Evolutionary conservation across 805 yeast species (phyloP), one percentile per base, ranked within the genome.

Genomic region (Ogataea dorogensis): DNA sequence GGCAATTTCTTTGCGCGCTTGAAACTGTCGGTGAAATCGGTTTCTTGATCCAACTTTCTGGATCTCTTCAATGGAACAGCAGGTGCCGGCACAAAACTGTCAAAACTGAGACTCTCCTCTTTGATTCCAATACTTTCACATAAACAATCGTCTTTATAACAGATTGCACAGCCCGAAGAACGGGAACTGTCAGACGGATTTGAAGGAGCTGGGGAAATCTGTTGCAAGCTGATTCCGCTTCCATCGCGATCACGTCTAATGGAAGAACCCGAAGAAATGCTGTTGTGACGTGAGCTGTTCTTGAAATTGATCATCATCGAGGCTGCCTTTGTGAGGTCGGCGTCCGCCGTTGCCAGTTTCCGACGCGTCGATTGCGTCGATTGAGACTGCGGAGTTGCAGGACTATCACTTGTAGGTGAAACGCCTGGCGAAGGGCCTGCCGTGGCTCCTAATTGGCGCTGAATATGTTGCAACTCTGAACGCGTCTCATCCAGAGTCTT

Each of bases 131-230:
- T 71, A 23, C 58, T 56, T 43, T 72, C 87, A 56, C 89, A 82
- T 10, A 81, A 56, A 53, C 89, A 83, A 38, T 72, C 79, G 33
- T 80, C 87, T 53, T 79, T 79, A 26, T 65, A 56, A 54, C 89
- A 82, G n/a, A 77, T 75, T 3, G 79, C 82, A 56, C 89, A 82
- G 37, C 26, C 41, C 28, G 41, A 23, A 5, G 26, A 7, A 5
- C 10, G 46, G 35, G 76, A 72, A 5, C 78, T 73, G 34, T 67
- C 45, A 5, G 52, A 44, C 14, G 64, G 46, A 10, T 70, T 68
- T 0, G 78, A 68, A 7, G 75, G 73, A 9, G 76, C 78, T 1
- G 79, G 81, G 20, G 76, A 68, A 5, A 73, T 40, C 32, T 54
- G 56, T 24, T 47, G 53, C 11, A 38, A 25, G 8, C 36, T 31